Base-by-base conservation (phyloP, 106 monocot species). In the Narthecium ossifragum region DNA sequence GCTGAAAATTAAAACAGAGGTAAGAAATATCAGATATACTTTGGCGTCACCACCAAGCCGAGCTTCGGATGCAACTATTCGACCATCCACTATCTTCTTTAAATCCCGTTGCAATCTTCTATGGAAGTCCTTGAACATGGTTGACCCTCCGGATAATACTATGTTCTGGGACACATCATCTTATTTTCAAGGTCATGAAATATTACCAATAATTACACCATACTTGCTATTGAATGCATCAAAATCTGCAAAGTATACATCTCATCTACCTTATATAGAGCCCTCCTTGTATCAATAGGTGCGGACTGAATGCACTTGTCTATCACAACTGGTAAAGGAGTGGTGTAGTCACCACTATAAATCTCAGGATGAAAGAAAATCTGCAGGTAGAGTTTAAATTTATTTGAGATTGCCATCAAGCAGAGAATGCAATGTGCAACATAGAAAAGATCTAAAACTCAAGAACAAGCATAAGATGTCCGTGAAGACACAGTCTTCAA, bases 61-160 rank as follows among this genome's bases (percentile, higher is more conserved):
- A 24, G 80, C 64, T 70, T 75, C 72, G 33, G 80, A 73, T 70
- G 83, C 80, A 61, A 49, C 46, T 31, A 77, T 73, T 8, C 92
- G 73, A 46, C 77, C 24, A 78, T 92, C 92, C 28, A 92, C 92
- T 66, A 92, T 92, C 66, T 84, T 92, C 67, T 92, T 92, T 41
- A 92, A 18, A 76, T 92, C 92, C 22, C 92, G 73, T 33, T 92
- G 92, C 56, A 92, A 75, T 47, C 92, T 92, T 67, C 86, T 80
- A 51, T 92, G 73, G 77, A 92, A 92, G 69, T 92, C 86, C 70
- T 92, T 92, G 69, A 92, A 92, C 87, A 92, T 84, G 59, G 92
- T 92, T 37, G 92, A 92, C 18, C 92, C 92, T 58, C 92, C 92
- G 55, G 92, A 92, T 38, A 92, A 70, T 32, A 92, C 92, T 37